phyloP scores from a whole-genome alignment of 164 flowering plant species.

The Berberis vulgaris region DNA sequence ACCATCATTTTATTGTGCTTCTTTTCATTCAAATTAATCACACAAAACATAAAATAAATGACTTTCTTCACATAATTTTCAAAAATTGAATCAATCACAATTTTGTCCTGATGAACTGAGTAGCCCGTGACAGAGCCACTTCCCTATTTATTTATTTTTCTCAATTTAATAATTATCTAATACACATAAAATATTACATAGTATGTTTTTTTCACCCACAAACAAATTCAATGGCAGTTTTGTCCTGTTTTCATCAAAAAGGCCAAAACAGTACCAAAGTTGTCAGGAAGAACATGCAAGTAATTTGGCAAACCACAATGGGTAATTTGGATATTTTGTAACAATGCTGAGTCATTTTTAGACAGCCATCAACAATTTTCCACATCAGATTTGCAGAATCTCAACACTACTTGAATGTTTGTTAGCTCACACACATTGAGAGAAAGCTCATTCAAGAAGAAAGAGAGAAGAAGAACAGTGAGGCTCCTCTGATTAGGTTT shows the following conservation, averaged over 20 bases:
- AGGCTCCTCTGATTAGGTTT: background rate
- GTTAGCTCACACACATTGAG: background rate
- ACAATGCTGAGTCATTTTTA: constrained; percentile 12
- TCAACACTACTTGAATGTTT: constrained; percentile 6
- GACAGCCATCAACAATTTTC: constrained; percentile 8
- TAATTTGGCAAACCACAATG: background rate
- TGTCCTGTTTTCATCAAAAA: background rate
- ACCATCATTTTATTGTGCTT: no score
- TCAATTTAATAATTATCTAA: no score
- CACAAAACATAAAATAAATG: no score
- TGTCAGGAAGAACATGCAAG: background rate
- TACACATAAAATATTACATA: no score
- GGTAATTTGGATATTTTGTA: background rate
- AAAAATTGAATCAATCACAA: no score
- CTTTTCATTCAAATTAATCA: no score
- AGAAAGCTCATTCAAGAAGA: background rate
- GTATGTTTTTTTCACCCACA: no score
- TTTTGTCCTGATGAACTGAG: no score
- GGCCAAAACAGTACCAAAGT: background rate
- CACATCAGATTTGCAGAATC: constrained; percentile 20
- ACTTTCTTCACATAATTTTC: no score
- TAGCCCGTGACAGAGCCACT: no score
- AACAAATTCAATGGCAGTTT: background rate
- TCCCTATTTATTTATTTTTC: no score
- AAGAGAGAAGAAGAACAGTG: background rate